These are phyloP conservation scores for Theileria annulata DNA, from an alignment of 169 alveolate species.

Conservation along the genomic window DNA sequence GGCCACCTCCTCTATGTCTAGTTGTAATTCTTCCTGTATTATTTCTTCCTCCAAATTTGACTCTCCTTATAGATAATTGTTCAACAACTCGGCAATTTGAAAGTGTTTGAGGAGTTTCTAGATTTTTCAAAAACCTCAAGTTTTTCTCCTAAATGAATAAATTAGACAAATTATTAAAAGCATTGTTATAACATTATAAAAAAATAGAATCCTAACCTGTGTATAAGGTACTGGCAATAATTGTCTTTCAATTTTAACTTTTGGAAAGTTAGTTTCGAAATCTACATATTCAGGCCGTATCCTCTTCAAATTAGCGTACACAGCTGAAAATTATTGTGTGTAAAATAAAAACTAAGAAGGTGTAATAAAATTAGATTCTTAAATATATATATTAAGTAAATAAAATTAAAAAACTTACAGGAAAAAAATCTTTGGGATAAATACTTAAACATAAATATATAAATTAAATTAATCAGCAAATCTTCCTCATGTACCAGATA, in stretches of 20 bases:
- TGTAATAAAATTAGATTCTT: slow-evolving; percentile 6
- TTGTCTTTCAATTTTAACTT: slow-evolving; percentile 59
- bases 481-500: not conserved
- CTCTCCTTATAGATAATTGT: slow-evolving; percentile 76
- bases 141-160: slow-evolving; percentile 38
- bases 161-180: slow-evolving; percentile 26
- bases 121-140: slow-evolving; percentile 17
- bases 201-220: slow-evolving; percentile 50
- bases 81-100: slow-evolving; percentile 77
- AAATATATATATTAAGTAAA: not conserved
- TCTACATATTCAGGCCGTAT: slow-evolving; percentile 76
- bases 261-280: slow-evolving; percentile 78
- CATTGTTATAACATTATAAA: slow-evolving; percentile 12
- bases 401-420: slow-evolving; percentile 14
- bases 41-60: slow-evolving; percentile 83
- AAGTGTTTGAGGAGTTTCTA: slow-evolving; percentile 29
- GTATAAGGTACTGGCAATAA: slow-evolving; percentile 63
- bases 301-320: slow-evolving; percentile 70
- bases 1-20: slow-evolving; percentile 88
- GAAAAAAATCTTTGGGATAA: slow-evolving; percentile 37
- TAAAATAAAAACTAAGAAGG: not conserved
- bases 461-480: not conserved
- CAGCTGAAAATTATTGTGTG: slow-evolving; percentile 29
- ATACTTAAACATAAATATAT: slow-evolving; percentile 7
- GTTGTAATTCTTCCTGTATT: slow-evolving; percentile 74